Percentiles rank a stretch among this genome's conserved stretches.
Evolutionary conservation across 2,329 filamentous ascomycete species (phyloP).

Genomic region (Pseudocercospora eumusae): DNA sequence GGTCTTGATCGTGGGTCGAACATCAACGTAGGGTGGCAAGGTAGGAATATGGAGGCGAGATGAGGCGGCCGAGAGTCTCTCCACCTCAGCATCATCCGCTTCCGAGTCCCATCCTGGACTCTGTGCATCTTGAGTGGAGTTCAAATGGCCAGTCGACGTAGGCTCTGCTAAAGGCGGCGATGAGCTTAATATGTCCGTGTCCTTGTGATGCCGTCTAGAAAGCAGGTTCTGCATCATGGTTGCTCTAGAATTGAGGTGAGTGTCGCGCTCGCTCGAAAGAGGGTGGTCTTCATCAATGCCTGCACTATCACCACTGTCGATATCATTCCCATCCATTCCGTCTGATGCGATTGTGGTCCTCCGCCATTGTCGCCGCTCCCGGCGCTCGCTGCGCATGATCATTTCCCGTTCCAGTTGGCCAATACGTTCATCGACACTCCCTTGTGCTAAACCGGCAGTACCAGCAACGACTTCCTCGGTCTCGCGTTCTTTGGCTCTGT

Average conservation of each 20-base stretch:
- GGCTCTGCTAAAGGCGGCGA: constrained; percentile 16
- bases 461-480: constrained; percentile 47
- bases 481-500: constrained; percentile 59
- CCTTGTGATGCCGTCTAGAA: constrained; percentile 29
- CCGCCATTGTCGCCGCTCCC: constrained; percentile 34
- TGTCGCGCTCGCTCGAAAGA: constrained; percentile 1
- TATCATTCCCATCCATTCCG: constrained; percentile 31
- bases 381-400: constrained; percentile 46
- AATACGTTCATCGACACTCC: constrained; percentile 56
- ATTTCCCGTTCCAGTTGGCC: constrained; percentile 57
- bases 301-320: constrained; percentile 50
- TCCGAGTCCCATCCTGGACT: constrained; percentile 15
- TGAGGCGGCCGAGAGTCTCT: constrained; percentile 26
- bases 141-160: not conserved
- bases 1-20: constrained; percentile 59
- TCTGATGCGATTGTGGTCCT: constrained; percentile 24
- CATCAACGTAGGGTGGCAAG: constrained; percentile 57
- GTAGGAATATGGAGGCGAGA: constrained; percentile 44
- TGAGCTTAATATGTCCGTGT: constrained; percentile 28
- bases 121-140: constrained; percentile 1
- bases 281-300: constrained; percentile 45
- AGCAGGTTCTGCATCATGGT: constrained; percentile 35
- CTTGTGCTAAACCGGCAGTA: constrained; percentile 43
- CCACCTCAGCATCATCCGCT: constrained; percentile 20
- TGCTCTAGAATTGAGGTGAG: constrained; percentile 17